These are phyloP conservation scores for Keithomyces neogunnii DNA, from an alignment of 2,329 filamentous ascomycete genomes.

Conservation along the genomic window DNA sequence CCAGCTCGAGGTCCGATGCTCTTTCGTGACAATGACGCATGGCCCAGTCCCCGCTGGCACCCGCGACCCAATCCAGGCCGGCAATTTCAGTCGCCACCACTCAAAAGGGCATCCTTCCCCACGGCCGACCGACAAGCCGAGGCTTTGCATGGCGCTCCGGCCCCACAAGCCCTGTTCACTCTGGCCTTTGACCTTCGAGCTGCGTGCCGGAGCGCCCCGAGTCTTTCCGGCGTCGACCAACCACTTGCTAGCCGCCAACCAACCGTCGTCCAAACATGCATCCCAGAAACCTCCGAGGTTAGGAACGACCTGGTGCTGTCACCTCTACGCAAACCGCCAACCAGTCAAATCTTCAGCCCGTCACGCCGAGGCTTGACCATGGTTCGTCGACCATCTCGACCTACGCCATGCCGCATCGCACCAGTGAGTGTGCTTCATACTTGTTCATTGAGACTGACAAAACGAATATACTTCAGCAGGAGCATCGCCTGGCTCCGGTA, in stretches of 20 bases:
- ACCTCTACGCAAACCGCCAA: too few species aligned
- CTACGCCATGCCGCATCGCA: background rate
- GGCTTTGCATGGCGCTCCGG: constrained; percentile 11
- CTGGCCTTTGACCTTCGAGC: background rate
- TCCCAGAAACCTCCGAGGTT: too few species aligned
- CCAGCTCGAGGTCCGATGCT: too few species aligned
- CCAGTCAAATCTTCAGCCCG: too few species aligned
- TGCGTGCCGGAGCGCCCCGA: constrained; percentile 1
- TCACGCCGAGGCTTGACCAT: too few species aligned
- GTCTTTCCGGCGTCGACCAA: constrained; percentile 2
- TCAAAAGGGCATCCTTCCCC: constrained; percentile 8
- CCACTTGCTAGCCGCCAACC: background rate
- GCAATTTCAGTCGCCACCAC: too few species aligned
- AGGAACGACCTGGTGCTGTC: too few species aligned
- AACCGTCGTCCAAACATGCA: too few species aligned
- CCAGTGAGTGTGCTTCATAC: background rate
- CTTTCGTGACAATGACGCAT: too few species aligned
- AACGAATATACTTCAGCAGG: constrained; percentile 8
- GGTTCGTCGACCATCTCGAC: too few species aligned
- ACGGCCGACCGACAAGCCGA: constrained; percentile 20
- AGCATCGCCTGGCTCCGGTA: constrained; percentile 6
- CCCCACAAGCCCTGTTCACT: constrained; percentile 1
- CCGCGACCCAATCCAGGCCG: background rate
- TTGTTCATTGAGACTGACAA: constrained; percentile 1
- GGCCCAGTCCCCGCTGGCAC: background rate